Percentiles rank a stretch among this genome's conserved stretches.
Conservation (phyloP, 768 basidiomycete genomes). For the Hemileccinum rubropunctum region DNA sequence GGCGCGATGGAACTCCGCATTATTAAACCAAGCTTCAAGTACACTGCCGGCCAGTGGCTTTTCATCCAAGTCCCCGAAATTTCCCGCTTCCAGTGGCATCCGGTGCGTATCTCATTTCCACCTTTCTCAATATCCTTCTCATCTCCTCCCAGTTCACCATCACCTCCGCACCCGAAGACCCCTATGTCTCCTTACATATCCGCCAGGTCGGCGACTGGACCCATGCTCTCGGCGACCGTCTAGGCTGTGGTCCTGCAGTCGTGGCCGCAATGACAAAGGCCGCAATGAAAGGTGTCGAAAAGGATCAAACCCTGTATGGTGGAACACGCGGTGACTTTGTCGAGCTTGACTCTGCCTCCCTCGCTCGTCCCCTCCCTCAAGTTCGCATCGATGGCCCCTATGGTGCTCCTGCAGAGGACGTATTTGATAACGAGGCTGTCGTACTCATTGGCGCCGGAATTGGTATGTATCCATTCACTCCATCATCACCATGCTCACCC, state of each 20-base stretch:
- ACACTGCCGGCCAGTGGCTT: slow-evolving; percentile 89
- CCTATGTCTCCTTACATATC: slow-evolving; percentile 88
- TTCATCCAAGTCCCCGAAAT: slow-evolving; percentile 88
- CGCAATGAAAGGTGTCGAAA: slow-evolving; percentile 75
- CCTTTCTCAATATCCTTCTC: not conserved
- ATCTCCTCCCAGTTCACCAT: slow-evolving; percentile 73
- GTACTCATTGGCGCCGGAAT: slow-evolving; percentile 94
- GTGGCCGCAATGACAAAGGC: slow-evolving; percentile 76
- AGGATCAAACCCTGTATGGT: slow-evolving; percentile 43
- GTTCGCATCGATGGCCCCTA: slow-evolving; percentile 89
- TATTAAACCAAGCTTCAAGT: slow-evolving; percentile 87
- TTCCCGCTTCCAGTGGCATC: slow-evolving; percentile 88
- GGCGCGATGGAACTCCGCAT: slow-evolving; percentile 94
- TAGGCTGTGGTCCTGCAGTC: slow-evolving; percentile 76
- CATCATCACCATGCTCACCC: not conserved
- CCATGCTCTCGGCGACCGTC: slow-evolving; percentile 75
- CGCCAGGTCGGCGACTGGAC: slow-evolving; percentile 94
- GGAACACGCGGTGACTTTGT: slow-evolving; percentile 74
- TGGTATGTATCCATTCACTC: slow-evolving; percentile 44
- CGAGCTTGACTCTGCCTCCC: slow-evolving; percentile 59
- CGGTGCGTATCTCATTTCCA: slow-evolving; percentile 52
- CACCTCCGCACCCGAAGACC: slow-evolving; percentile 92
- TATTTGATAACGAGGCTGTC: slow-evolving; percentile 82
- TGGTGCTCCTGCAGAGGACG: slow-evolving; percentile 90
- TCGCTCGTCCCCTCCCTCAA: slow-evolving; percentile 55